Evolutionary conservation across 208 protist species (phyloP).

Genomic region (Trypanosoma mega): DNA sequence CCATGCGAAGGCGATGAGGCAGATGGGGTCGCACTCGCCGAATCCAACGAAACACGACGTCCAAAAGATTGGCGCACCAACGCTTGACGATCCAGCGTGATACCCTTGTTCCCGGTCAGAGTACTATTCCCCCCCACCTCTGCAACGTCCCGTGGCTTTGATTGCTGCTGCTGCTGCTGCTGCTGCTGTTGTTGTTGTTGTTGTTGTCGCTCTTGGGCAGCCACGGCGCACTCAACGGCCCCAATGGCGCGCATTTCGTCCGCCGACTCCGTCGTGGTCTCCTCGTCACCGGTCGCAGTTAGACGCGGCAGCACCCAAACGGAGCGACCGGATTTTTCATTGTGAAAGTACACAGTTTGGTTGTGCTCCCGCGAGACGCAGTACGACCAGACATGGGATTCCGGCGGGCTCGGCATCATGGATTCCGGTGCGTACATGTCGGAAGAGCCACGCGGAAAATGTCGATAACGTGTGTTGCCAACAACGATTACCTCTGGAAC

Average conservation of each 20-base stretch:
- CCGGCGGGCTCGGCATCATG: slow-evolving; percentile 25
- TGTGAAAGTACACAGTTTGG: slow-evolving; percentile 70
- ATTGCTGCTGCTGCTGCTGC: neutral
- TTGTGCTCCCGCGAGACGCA: slow-evolving; percentile 44
- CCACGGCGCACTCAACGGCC: slow-evolving; percentile 24
- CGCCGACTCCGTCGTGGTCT: neutral
- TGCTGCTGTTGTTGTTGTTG: neutral
- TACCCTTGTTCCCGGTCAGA: no score
- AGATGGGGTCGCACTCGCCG: no score
- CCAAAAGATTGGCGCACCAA: no score
- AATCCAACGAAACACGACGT: no score
- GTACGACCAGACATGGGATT: slow-evolving; percentile 52
- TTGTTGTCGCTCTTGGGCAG: slow-evolving; percentile 19
- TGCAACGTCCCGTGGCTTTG: no score
- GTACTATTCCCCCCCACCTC: no score
- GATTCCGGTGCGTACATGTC: slow-evolving; percentile 56
- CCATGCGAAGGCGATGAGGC: no score
- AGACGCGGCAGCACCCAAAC: slow-evolving; percentile 70
- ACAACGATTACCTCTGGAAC: slow-evolving; percentile 54
- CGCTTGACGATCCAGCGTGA: no score
- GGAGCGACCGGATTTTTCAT: slow-evolving; percentile 29
- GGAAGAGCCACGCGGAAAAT: slow-evolving; percentile 33
- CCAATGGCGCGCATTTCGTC: slow-evolving; percentile 19
- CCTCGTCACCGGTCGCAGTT: slow-evolving; percentile 20
- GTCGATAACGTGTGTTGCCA: slow-evolving; percentile 47